phyloP scores from a whole-genome alignment of 164 flowering plant species.

The Piper betle region DNA sequence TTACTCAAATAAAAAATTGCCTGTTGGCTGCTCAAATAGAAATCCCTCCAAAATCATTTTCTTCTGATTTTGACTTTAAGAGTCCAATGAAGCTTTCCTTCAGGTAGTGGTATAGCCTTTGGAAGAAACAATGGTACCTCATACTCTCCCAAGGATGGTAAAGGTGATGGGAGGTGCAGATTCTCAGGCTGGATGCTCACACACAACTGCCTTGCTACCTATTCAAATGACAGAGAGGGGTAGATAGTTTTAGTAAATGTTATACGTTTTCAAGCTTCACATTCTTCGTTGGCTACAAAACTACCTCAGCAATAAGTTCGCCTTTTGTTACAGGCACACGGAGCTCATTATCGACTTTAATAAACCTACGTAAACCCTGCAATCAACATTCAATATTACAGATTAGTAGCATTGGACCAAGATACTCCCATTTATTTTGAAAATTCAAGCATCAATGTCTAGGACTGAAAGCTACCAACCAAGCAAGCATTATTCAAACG shows the following conservation, averaged over 20 bases:
- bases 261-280: neutral
- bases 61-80: constrained; percentile 65
- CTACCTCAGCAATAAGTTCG: constrained; percentile 80
- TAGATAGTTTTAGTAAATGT: neutral
- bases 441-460: neutral
- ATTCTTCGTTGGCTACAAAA: neutral
- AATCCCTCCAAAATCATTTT: constrained; percentile 18
- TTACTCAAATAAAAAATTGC: neutral
- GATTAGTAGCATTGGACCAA: neutral
- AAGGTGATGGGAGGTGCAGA: constrained; percentile 49
- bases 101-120: constrained; percentile 69
- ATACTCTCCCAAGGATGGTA: constrained; percentile 58
- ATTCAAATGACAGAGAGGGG: neutral
- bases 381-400: neutral
- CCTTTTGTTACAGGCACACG: constrained; percentile 67
- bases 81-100: constrained; percentile 55
- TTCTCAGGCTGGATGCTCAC: constrained; percentile 68
- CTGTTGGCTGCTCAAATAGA: neutral
- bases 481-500: constrained; percentile 47
- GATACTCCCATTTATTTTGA: neutral
- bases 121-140: constrained; percentile 74
- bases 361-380: constrained; percentile 55
- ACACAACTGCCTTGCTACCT: constrained; percentile 89
- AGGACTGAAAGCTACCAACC: constrained; percentile 30
- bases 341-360: constrained; percentile 45